Evolutionary conservation across 129 eudicot genomes (phyloP), one percentile per base, ranked within the genome.

Genomic region (Glebionis coronaria): DNA sequence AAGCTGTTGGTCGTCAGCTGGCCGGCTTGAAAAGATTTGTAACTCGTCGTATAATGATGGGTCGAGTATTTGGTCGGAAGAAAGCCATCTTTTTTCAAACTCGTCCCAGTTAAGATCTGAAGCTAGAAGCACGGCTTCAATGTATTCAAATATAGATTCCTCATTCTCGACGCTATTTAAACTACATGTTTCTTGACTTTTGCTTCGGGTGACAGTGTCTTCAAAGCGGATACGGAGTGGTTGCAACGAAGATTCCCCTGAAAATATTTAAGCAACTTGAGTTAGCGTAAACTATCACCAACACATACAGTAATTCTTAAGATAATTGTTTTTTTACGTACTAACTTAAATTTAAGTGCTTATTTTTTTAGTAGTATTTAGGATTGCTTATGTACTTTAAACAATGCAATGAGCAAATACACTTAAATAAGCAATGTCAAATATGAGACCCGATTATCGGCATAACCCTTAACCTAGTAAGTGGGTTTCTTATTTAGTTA

Each of bases 201-300:
- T 42, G 12, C 64, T 40, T 25, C 76, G 69, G 56, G 75, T 28
- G 11, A 61, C 40, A 44, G 20, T 67, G 67, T 90, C 95, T 67
- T 82, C 95, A 27, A 90, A 94, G 11, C 73, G 82, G 73, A 94
- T 84, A 58, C 83, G 81, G 31, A 80, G 80, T 5, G 95, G 99
- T 79, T 85, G 88, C 67, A 87, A 71, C 57, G 79, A 78, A 66
- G 72, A 74, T 50, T 65, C 75, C 21, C 44, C 92, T 94, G 79
- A 61, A 81, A 44, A 44, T 31, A 69, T 61, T 35, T 5, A 5
- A 75, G 2, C n/a, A 49, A 20, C 9, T 25, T 25, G 61, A 47
- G 60, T 80, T 56, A 77, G 79, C 64, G 68, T 65, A 4, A 45
- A 18, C 19, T 10, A 6, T 35, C 42, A 35, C n/a, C n/a, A n/a